phyloP scores from a whole-genome alignment of 352 stramenopile species.

The Pythium myriotylum region DNA sequence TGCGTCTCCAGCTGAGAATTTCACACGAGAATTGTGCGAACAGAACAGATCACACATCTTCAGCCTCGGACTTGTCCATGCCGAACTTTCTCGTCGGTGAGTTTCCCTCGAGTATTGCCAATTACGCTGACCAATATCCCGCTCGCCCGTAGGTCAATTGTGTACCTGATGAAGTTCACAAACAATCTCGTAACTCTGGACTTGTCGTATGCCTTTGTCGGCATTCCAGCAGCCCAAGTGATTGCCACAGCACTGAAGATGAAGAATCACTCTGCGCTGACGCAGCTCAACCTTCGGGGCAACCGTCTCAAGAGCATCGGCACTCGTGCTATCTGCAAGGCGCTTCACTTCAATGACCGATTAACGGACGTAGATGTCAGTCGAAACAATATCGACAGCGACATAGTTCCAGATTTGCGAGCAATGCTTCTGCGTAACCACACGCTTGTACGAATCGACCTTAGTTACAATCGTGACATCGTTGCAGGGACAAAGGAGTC shows the following conservation, averaged over 20 bases:
- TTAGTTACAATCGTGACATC: constrained; percentile 13
- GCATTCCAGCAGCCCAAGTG: constrained; percentile 35
- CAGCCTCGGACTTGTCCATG: constrained; percentile 24
- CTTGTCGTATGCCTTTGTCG: constrained; percentile 46
- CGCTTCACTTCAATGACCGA: constrained; percentile 28
- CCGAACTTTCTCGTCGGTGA: constrained; percentile 27
- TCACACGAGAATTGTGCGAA: constrained; percentile 17
- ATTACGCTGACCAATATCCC: constrained; percentile 8
- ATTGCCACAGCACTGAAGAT: constrained; percentile 40
- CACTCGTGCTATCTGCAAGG: constrained; percentile 23
- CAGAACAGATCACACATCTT: background rate
- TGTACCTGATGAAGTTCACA: constrained; percentile 36
- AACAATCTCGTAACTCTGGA: constrained; percentile 33
- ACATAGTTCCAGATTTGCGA: constrained; percentile 20
- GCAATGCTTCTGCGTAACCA: constrained; percentile 16
- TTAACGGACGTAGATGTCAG: constrained; percentile 37
- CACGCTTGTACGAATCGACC: constrained; percentile 17
- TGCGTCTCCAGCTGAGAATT: constrained; percentile 16
- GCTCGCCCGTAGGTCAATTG: constrained; percentile 20
- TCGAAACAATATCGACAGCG: constrained; percentile 40
- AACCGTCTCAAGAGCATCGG: constrained; percentile 42
- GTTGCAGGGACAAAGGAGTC: background rate
- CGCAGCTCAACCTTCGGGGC: constrained; percentile 33
- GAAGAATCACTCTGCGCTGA: constrained; percentile 34
- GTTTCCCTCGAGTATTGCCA: background rate